Base-by-base conservation (phyloP, 1,284 basidiomycete species). In the Xerocomus cyaneibrunnescens region DNA sequence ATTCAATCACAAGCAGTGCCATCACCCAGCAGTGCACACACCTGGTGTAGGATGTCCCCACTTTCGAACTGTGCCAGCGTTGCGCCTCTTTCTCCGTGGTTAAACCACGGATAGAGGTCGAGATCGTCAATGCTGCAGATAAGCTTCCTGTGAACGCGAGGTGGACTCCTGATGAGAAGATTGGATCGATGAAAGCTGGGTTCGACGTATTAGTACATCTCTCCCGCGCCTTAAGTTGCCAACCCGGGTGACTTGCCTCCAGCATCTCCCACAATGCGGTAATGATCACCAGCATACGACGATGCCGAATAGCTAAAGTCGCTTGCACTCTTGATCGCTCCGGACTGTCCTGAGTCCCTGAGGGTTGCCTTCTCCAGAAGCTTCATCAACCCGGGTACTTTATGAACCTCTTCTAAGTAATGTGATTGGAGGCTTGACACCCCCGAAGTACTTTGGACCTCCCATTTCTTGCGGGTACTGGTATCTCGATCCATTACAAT, bases 101-200 rank as follows among this genome's bases (percentile, higher is more conserved):
- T 17, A 14, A 10, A 17, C n/a, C 39, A 5, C 23, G n/a, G 8
- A 27, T 40, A 12, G 8, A 40, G 10, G 25, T 3, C 7, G 16
- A 27, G 16, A 40, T 40, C 10, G 25, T 27, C 7, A 28, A 7
- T 4, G 39, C 25, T 2, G 39, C 39, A 10, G 25, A 40, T 25
- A 40, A 9, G 9, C 7, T 10, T 6, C 23, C 23, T 2, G 39
- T 48, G 22, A 48, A 40, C 0, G 46, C 46, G 5, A 48, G 23
- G 8, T 48, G 46, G 17, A 48, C 30, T 12, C 46, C 46, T 2
- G 46, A 48, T 12, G 46, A 48, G 13, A 48, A 48, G 3, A 48
- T 19, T 9, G 37, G 46, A 21, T 48, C 37, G 5, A 45, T 30
- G 25, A 45, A 45, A 1, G 44, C 44, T 27, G 27, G 10, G n/a